Evolutionary conservation across 2,329 filamentous ascomycete genomes (phyloP).

Genomic region (Blastomyces silverae): DNA sequence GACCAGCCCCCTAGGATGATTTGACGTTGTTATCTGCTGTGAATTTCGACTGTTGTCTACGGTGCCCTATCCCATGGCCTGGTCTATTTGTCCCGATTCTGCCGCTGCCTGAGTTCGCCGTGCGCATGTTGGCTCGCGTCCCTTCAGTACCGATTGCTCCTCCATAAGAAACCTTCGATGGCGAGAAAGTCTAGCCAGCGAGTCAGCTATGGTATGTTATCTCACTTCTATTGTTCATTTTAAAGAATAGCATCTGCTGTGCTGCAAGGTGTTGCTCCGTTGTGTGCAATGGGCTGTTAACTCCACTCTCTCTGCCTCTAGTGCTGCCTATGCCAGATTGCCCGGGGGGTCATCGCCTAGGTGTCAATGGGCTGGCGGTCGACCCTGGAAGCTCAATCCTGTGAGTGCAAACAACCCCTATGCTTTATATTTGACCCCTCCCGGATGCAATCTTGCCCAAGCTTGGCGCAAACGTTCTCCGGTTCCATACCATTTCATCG

Average conservation of each 20-base stretch:
- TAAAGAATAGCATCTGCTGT: not conserved
- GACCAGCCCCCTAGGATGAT: not conserved
- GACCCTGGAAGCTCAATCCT: conserved; percentile 77
- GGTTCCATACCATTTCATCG: not conserved
- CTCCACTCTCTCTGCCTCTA: conserved; percentile 28
- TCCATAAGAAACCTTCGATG: conserved; percentile 38
- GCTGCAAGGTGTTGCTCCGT: not conserved
- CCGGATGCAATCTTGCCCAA: not conserved
- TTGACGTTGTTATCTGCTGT: not conserved
- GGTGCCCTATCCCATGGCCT: conserved; percentile 6
- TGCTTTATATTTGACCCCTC: not conserved
- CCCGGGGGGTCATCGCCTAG: conserved; percentile 79
- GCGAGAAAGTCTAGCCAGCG: conserved; percentile 63
- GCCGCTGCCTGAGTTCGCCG: conserved; percentile 4
- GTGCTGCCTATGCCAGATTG: conserved; percentile 67
- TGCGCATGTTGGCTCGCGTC: not conserved
- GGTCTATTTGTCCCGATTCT: not conserved
- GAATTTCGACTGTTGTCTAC: not conserved
- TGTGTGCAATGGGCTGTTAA: conserved; percentile 6
- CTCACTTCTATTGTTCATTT: conserved; percentile 9
- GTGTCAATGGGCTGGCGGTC: conserved; percentile 88
- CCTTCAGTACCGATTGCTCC: conserved; percentile 1
- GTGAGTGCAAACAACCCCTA: conserved; percentile 48
- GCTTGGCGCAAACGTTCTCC: not conserved
- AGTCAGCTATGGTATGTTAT: conserved; percentile 59